These are phyloP conservation scores for Botrytis pseudocinerea DNA, from an alignment of 2,329 filamentous ascomycete genomes.

Conservation along the genomic window DNA sequence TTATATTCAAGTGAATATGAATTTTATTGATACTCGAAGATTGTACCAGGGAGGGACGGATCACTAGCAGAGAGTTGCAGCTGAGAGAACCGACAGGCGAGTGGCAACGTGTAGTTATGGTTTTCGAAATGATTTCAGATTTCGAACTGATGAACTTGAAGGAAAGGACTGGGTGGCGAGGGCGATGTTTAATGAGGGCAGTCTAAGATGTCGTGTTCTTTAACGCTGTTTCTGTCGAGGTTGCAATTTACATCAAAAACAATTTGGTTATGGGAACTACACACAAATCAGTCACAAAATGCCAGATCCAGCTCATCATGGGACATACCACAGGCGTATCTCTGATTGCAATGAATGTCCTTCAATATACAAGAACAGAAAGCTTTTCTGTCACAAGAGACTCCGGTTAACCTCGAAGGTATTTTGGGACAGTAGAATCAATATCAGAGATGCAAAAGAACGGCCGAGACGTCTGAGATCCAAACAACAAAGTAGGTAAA, in stretches of 20 bases:
- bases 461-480: conserved; percentile 5
- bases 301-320: neutral
- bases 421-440: neutral
- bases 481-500: neutral
- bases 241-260: neutral
- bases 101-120: neutral
- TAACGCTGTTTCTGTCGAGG: neutral
- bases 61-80: neutral
- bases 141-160: neutral
- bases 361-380: conserved; percentile 2
- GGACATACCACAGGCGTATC: neutral
- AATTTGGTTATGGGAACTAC: neutral
- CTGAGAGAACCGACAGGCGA: neutral
- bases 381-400: neutral
- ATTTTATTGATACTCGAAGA: neutral
- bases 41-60: neutral
- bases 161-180: no score
- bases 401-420: neutral
- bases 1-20: conserved; percentile 18
- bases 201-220: neutral
- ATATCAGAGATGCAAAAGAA: neutral
- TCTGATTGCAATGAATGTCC: neutral
- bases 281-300: neutral
- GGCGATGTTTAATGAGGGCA: neutral
- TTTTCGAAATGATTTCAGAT: neutral